phyloP scores from a whole-genome alignment of 306 rosid species.

The Cicer pinnatifidum region DNA sequence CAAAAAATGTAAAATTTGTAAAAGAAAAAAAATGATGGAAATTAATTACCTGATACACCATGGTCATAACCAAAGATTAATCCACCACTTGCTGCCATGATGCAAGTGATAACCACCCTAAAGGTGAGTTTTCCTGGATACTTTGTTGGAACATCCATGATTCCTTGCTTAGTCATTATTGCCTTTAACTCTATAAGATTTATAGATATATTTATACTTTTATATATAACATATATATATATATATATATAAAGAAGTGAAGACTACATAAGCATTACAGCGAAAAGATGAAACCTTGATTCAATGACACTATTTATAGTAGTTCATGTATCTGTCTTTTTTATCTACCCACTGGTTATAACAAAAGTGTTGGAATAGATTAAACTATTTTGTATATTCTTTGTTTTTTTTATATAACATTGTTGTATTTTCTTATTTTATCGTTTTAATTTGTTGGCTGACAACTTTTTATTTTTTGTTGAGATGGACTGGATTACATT shows the following conservation, averaged over 20 bases:
- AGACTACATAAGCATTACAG: background rate
- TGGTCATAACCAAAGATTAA: conserved; percentile 85
- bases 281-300: background rate
- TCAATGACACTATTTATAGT: conserved; percentile 18
- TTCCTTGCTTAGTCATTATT: background rate
- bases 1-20: background rate
- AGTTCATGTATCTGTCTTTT: background rate
- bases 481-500: too few species aligned
- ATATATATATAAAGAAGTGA: background rate
- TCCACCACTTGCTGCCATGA: conserved; percentile 74
- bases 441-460: too few species aligned
- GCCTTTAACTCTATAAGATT: background rate
- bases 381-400: too few species aligned
- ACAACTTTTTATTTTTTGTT: too few species aligned
- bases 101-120: conserved; percentile 59
- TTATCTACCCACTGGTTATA: conserved; percentile 13
- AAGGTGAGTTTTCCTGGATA: conserved; percentile 64
- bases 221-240: background rate
- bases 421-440: too few species aligned
- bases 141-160: conserved; percentile 30
- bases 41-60: conserved; percentile 74
- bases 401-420: too few species aligned
- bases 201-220: too few species aligned
- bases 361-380: background rate
- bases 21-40: background rate